Evolutionary conservation across 805 yeast genomes (phyloP).

Genomic region (Ogataea minuta): DNA sequence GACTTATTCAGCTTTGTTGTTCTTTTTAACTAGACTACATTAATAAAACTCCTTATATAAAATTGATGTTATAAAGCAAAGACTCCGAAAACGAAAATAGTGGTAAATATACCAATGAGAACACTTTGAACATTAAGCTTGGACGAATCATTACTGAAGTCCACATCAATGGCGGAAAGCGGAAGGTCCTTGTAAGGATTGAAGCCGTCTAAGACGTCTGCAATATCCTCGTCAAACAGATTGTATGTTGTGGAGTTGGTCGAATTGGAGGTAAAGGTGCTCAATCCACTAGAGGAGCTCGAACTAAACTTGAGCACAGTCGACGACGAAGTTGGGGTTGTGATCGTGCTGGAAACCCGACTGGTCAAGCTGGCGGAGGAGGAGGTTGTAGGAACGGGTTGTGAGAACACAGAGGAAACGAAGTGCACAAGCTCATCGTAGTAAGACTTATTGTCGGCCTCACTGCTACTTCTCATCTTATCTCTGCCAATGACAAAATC

Average conservation of each 20-base stretch:
- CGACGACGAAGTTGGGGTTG: background rate
- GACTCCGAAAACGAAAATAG: slow-evolving; percentile 18
- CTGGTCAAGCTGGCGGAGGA: background rate
- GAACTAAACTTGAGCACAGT: background rate
- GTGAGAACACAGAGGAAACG: slow-evolving; percentile 18
- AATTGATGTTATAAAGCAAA: slow-evolving; percentile 12
- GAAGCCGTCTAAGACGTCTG: slow-evolving; percentile 12
- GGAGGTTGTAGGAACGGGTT: slow-evolving; percentile 4
- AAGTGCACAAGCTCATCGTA: slow-evolving; percentile 16
- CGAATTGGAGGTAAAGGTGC: slow-evolving; percentile 1
- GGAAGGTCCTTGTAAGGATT: slow-evolving; percentile 27
- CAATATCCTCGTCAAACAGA: slow-evolving; percentile 1
- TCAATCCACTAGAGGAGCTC: background rate
- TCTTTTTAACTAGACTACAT: slow-evolving; percentile 4
- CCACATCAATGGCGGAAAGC: slow-evolving; percentile 19
- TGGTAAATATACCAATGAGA: slow-evolving; percentile 13
- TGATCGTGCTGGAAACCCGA: background rate
- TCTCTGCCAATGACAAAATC: slow-evolving; percentile 14
- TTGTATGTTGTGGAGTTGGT: slow-evolving; percentile 9
- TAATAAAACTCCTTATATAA: slow-evolving; percentile 4
- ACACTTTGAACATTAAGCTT: slow-evolving; percentile 13
- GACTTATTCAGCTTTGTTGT: background rate
- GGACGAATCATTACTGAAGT: slow-evolving; percentile 20
- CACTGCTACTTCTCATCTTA: slow-evolving; percentile 1
- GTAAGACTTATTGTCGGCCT: slow-evolving; percentile 3